A percentile compares a stretch with the other conserved stretches of the same genome.
Evolutionary conservation across 805 yeast genomes (phyloP).

Genomic region (Isabelozyma rhagii): DNA sequence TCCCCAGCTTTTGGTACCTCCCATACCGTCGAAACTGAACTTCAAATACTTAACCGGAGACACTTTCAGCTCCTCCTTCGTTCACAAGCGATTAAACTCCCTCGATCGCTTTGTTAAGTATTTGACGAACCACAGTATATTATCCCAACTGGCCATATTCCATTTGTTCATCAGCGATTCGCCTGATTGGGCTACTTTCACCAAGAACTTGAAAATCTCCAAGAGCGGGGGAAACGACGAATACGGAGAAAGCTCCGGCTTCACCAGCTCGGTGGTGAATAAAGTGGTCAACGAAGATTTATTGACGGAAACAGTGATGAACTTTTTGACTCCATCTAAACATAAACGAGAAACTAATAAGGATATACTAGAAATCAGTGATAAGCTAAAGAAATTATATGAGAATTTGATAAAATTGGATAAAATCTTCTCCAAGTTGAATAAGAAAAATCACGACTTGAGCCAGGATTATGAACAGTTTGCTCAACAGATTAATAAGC

Average conservation of each 20-base stretch:
- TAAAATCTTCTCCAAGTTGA: conserved; percentile 67
- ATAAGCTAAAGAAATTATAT: conserved; percentile 77
- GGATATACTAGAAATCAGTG: conserved; percentile 58
- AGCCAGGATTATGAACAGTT: conserved; percentile 71
- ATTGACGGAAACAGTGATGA: conserved; percentile 87
- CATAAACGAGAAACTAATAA: conserved; percentile 75
- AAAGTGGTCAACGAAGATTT: conserved; percentile 62
- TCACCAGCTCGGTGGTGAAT: conserved; percentile 26
- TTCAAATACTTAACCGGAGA: conserved; percentile 93
- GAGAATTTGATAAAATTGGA: conserved; percentile 81
- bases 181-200: conserved; percentile 70
- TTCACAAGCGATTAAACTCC: conserved; percentile 76
- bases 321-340: conserved; percentile 75
- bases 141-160: conserved; percentile 67
- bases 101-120: conserved; percentile 72
- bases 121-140: conserved; percentile 67
- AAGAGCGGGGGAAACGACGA: conserved; percentile 11
- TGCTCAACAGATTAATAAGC: conserved; percentile 62
- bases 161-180: conserved; percentile 68
- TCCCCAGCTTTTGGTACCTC: conserved; percentile 87
- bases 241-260: conserved; percentile 10
- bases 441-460: conserved; percentile 69
- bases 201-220: conserved; percentile 47
- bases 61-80: conserved; percentile 81
- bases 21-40: conserved; percentile 89